These are phyloP conservation scores for Hansenula lynferdii DNA, from an alignment of 1,139 yeast genomes.

Conservation along the genomic window DNA sequence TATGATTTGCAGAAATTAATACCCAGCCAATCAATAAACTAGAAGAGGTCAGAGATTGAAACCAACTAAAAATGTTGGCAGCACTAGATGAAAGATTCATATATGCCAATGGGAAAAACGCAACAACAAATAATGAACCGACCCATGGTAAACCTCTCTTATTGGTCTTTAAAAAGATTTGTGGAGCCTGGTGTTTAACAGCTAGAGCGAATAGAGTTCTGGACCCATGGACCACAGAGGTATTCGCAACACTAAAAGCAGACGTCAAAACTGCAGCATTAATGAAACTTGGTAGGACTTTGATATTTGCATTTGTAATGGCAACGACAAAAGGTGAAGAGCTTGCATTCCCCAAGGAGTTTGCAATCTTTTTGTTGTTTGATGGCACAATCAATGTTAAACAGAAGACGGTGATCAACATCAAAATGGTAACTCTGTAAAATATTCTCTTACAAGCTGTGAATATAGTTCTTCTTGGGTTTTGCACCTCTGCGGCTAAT, in stretches of 20 bases:
- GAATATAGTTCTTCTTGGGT: constrained; percentile 41
- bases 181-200: not conserved
- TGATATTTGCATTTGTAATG: not conserved
- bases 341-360: not conserved
- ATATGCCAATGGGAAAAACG: not conserved
- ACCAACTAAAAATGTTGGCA: not conserved
- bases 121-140: not conserved
- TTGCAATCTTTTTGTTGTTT: constrained; percentile 23
- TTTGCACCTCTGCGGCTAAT: constrained; percentile 40
- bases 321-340: not conserved
- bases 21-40: not conserved
- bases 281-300: not conserved
- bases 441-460: constrained; percentile 26
- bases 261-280: not conserved
- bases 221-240: not conserved
- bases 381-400: constrained; percentile 40
- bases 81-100: not conserved
- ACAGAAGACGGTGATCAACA: constrained; percentile 35
- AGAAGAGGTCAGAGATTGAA: not conserved
- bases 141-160: not conserved
- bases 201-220: not conserved
- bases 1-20: not conserved
- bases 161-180: not conserved
- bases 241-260: not conserved
- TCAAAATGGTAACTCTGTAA: constrained; percentile 26